Evolutionary conservation across 306 rosid genomes (phyloP).

Genomic region (Fragaria ananassa): DNA sequence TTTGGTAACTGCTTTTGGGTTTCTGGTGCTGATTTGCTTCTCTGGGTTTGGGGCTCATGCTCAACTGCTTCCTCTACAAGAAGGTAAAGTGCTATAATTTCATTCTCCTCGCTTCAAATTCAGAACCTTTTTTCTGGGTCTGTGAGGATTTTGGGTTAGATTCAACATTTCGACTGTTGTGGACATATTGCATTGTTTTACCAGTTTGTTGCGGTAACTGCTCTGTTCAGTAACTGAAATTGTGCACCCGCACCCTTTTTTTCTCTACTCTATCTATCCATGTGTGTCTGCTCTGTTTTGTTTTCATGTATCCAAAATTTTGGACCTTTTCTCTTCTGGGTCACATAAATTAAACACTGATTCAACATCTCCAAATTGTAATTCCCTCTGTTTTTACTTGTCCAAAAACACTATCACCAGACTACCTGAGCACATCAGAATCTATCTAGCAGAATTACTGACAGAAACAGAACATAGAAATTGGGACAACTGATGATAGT

Average conservation of each 20-base stretch:
- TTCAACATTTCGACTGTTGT: neutral
- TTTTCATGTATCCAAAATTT: neutral
- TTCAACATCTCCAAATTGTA: neutral
- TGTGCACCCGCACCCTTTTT: too few species aligned
- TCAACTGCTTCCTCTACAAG: constrained; percentile 56
- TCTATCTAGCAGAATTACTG: neutral
- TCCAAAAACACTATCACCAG: neutral
- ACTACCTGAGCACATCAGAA: neutral
- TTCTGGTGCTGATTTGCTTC: constrained; percentile 39
- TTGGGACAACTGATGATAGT: neutral
- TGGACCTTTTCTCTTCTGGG: neutral
- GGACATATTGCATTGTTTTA: neutral
- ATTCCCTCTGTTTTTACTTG: too few species aligned
- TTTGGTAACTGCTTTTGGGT: constrained; percentile 24
- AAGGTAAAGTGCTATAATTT: constrained; percentile 42
- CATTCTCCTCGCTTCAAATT: neutral
- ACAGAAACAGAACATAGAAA: neutral
- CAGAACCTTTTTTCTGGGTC: neutral
- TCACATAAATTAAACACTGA: neutral
- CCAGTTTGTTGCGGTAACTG: neutral
- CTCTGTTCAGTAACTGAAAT: constrained; percentile 8
- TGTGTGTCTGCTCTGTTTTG: neutral
- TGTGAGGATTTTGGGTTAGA: neutral
- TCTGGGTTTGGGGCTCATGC: constrained; percentile 47
- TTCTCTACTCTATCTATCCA: neutral